Base-by-base conservation (phyloP, 2,329 filamentous ascomycete species). In the Pezizomycotina sp. region DNA sequence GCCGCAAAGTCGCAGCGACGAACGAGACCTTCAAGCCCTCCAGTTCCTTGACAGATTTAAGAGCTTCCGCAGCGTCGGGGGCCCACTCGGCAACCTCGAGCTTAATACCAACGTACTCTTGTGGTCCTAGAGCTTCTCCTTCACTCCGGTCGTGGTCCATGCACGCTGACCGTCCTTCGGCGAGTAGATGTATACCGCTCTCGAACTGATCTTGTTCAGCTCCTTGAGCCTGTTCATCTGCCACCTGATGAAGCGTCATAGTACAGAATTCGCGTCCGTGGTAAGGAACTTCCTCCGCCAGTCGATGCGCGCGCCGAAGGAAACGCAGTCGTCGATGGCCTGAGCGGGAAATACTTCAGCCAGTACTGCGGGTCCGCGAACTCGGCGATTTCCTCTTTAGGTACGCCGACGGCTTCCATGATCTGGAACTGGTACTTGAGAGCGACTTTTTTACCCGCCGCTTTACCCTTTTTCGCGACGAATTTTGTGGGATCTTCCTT, bases 171-270 rank as follows among this genome's bases (percentile, higher is more conserved):
- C 77, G 51, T 91, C 82, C 60, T 91, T 92, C 41, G 81, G 79
- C 14, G 74, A 80, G 65, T 93, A 92, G 47, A 95, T 77, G 58
- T 93, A 92, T 52, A 83, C 66, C 62, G 82, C 89, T 36, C 82
- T 83, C 52, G 89, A 91, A 60, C 84, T 80, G 60, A 95, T 86
- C 65, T 93, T 95, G 52, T 79, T 71, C 44, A 92, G 62, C 55
- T 89, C 79, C 59, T 78, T 81, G 33, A 95, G 68, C 46, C 80
- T 77, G 56, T 79, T 84, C 80, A 95, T 93, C 61, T 95, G 89
- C 89, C 89, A 98, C 52, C 80, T 66, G 25, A 95, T 77, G 53
- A 98, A 98, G 81, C 71, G 56, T 98, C 86, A 56, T 92, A 98
- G 63, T 89, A 95, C 4, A 82, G 83, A n/a, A 60, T 98, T 98